phyloP scores from a whole-genome alignment of 176 grass and related monocot genomes.

The Paspalum notatum region DNA sequence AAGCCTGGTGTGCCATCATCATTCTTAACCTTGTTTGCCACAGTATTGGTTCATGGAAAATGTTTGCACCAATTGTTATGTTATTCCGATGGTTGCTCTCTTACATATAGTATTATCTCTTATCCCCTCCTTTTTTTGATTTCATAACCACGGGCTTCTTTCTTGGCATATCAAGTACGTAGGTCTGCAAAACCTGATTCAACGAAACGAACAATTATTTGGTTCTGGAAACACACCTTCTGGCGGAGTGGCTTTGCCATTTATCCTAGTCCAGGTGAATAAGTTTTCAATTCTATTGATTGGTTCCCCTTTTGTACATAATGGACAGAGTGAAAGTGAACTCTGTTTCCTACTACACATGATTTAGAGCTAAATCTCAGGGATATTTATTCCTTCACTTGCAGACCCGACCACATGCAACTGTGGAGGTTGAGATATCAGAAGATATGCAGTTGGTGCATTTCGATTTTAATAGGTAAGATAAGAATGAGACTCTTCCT shows the following conservation, averaged over 20 bases:
- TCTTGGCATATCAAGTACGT: slow-evolving; percentile 57
- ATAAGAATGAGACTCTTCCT: background rate
- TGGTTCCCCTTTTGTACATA: slow-evolving; percentile 26
- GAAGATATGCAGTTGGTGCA: slow-evolving; percentile 99
- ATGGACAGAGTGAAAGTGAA: background rate
- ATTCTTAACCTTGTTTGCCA: slow-evolving; percentile 16
- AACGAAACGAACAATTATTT: slow-evolving; percentile 79
- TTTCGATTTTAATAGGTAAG: slow-evolving; percentile 82
- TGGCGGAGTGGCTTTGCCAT: slow-evolving; percentile 90
- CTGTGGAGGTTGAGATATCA: slow-evolving; percentile 97
- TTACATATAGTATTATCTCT: slow-evolving; percentile 8
- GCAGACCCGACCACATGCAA: slow-evolving; percentile 97
- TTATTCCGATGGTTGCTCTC: slow-evolving; percentile 10
- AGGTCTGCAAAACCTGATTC: slow-evolving; percentile 85
- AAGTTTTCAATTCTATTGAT: slow-evolving; percentile 8
- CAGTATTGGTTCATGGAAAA: slow-evolving; percentile 5
- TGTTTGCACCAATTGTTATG: background rate
- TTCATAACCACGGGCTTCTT: slow-evolving; percentile 30
- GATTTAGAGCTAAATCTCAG: background rate
- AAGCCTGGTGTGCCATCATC: background rate
- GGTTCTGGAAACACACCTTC: slow-evolving; percentile 80
- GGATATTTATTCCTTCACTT: slow-evolving; percentile 11
- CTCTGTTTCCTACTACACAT: background rate
- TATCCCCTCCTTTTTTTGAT: slow-evolving; percentile 13
- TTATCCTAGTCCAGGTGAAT: slow-evolving; percentile 96